Evolutionary conservation across 768 basidiomycete species (phyloP), one percentile per base, ranked within the genome.

Genomic region (Melanogaster broomeanus): DNA sequence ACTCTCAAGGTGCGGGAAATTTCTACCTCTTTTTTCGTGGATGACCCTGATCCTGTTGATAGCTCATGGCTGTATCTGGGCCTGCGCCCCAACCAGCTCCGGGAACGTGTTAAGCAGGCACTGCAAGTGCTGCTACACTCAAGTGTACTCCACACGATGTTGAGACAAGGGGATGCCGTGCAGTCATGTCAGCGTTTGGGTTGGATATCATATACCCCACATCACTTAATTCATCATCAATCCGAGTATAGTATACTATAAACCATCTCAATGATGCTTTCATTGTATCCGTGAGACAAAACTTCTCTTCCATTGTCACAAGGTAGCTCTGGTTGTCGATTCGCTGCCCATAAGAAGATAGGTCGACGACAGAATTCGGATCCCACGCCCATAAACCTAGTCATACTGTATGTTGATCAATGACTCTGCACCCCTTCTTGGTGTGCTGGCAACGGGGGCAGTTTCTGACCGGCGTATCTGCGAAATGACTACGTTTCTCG

Each of bases 51-150:
- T 47, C 3, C 37, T 37, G 34, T 49, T 35, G 42, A 28, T 53
- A 88, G 82, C 77, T 90, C 59, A 86, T 90, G 80, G 55, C 83
- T 22, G 75, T 71, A 53, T 83, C 85, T 4, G 63, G 62, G 27
- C 65, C 71, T 9, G 61, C 66, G 9, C 74, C 70, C 10, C 67
- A 68, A 10, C 78, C 66, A 28, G 19, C 76, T 4, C 71, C 74
- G 47, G 70, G 66, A 34, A 61, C 49, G 47, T 70, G 69, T 43
- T 70, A 48, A 64, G 31, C 19, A 9, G 11, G 13, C 12, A 42
- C 46, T 52, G 19, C 42, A 30, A 51, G 47, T 27, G 44, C 45
- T 41, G 24, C 3, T 46, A 43, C 10, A 25, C 21, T 24, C 5
- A 10, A 24, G 41, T 42, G 24, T 28, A 5, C 6, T 27, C 7